Evolutionary conservation across 73 alveolate genomes (phyloP).

Genomic region (Diophrys sp.): DNA sequence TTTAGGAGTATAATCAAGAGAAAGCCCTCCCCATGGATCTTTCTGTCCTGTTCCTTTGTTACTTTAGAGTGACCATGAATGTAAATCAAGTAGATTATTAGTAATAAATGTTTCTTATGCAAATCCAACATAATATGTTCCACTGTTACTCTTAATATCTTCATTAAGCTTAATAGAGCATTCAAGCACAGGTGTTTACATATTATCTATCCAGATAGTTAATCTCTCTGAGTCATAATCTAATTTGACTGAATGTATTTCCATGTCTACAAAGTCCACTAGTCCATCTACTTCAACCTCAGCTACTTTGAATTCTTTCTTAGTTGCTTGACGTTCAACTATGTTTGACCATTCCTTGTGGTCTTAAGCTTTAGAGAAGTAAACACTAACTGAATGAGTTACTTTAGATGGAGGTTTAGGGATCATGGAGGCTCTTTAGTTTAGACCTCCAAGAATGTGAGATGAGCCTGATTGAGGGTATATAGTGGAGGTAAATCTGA

Average conservation of each 20-base stretch:
- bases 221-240: conserved; percentile 11
- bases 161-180: conserved; percentile 30
- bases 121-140: conserved; percentile 54
- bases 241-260: conserved; percentile 21
- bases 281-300: conserved; percentile 39
- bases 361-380: background rate
- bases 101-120: conserved; percentile 48
- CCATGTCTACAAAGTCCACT: conserved; percentile 49
- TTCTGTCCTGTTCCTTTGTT: conserved; percentile 10
- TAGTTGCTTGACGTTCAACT: conserved; percentile 5
- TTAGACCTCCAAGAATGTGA: background rate
- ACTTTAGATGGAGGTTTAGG: conserved; percentile 1
- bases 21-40: conserved; percentile 66
- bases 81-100: conserved; percentile 23
- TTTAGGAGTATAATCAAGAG: conserved; percentile 54
- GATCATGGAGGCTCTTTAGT: background rate
- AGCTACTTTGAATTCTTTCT: conserved; percentile 20
- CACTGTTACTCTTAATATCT: conserved; percentile 27
- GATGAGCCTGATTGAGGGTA: conserved; percentile 2
- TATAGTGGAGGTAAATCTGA: conserved; percentile 28
- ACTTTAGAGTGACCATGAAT: conserved; percentile 31
- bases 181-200: conserved; percentile 13
- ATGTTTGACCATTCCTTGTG: conserved; percentile 15
- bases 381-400: background rate
- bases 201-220: conserved; percentile 3